A percentile compares a stretch with the other conserved stretches of the same genome.
phyloP scores from a whole-genome alignment of 2,329 filamentous ascomycete species.

The Phaeoacremonium minimum region DNA sequence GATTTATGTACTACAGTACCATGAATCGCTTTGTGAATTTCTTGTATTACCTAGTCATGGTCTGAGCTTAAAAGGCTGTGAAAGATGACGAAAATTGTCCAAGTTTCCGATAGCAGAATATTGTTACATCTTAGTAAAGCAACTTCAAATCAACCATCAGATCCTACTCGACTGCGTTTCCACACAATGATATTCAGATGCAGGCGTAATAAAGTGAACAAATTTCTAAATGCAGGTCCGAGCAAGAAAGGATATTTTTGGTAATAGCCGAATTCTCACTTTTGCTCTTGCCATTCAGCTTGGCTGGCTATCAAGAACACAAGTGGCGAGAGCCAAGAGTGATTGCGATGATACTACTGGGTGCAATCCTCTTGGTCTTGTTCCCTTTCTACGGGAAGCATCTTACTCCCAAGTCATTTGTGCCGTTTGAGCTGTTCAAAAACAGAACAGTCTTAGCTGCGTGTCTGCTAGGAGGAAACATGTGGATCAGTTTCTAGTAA shows the following conservation, averaged over 20 bases:
- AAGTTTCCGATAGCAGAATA: too few species aligned
- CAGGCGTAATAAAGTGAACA: too few species aligned
- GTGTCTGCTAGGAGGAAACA: slow-evolving; percentile 3
- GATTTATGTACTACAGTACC: too few species aligned
- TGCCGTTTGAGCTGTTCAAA: slow-evolving; percentile 3
- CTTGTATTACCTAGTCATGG: too few species aligned
- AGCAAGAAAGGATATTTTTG: slow-evolving; percentile 3
- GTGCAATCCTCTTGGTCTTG: slow-evolving; percentile 1
- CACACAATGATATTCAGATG: too few species aligned
- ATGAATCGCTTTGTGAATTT: too few species aligned
- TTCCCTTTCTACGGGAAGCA: slow-evolving; percentile 2
- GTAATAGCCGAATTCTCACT: slow-evolving; percentile 3
- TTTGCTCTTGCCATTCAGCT: slow-evolving; percentile 3
- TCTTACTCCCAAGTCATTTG: slow-evolving; percentile 4
- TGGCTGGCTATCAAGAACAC: slow-evolving; percentile 5
- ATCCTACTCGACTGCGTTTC: too few species aligned
- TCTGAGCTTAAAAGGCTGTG: too few species aligned
- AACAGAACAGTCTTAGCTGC: slow-evolving; percentile 4
- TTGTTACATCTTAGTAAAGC: too few species aligned
- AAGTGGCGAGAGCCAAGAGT: slow-evolving; percentile 4
- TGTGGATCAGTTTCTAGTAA: slow-evolving; percentile 5
- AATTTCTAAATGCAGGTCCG: too few species aligned
- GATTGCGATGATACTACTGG: slow-evolving; percentile 2
- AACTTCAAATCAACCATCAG: too few species aligned
- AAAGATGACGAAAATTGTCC: too few species aligned